phyloP scores from a whole-genome alignment of 495 filamentous ascomycete genomes.

The Aspergillus bridgeri region DNA sequence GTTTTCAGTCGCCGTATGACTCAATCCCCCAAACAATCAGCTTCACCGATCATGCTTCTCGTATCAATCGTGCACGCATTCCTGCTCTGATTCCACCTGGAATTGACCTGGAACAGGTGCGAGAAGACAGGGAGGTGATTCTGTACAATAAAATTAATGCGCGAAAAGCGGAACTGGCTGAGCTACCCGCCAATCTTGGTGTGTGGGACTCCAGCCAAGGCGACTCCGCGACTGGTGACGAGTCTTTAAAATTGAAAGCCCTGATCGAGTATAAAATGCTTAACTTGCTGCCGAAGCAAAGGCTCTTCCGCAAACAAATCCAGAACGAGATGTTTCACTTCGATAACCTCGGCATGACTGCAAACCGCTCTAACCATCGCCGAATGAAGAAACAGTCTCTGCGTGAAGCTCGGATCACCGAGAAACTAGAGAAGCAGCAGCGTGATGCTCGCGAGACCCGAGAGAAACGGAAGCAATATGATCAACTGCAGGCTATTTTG shows the following conservation, averaged over 20 bases:
- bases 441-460: conserved; percentile 88
- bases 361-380: conserved; percentile 82
- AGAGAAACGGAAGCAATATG: conserved; percentile 93
- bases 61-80: conserved; percentile 70
- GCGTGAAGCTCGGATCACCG: conserved; percentile 93
- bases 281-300: conserved; percentile 77
- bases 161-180: conserved; percentile 76
- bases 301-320: conserved; percentile 77
- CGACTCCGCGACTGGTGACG: conserved; percentile 68
- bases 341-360: conserved; percentile 91
- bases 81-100: conserved; percentile 85
- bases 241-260: conserved; percentile 81
- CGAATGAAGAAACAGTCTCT: conserved; percentile 95
- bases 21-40: conserved; percentile 58
- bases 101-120: conserved; percentile 70
- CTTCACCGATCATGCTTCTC: conserved; percentile 71
- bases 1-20: conserved; percentile 64
- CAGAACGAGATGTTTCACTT: conserved; percentile 87
- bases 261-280: conserved; percentile 91
- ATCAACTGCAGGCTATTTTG: conserved; percentile 75
- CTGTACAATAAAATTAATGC: conserved; percentile 85
- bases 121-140: conserved; percentile 80
- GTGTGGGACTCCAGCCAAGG: conserved; percentile 76
- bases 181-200: conserved; percentile 73
- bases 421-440: conserved; percentile 98